Conservation (phyloP, 495 filamentous ascomycete species). For the Trichoderma gamsii region DNA sequence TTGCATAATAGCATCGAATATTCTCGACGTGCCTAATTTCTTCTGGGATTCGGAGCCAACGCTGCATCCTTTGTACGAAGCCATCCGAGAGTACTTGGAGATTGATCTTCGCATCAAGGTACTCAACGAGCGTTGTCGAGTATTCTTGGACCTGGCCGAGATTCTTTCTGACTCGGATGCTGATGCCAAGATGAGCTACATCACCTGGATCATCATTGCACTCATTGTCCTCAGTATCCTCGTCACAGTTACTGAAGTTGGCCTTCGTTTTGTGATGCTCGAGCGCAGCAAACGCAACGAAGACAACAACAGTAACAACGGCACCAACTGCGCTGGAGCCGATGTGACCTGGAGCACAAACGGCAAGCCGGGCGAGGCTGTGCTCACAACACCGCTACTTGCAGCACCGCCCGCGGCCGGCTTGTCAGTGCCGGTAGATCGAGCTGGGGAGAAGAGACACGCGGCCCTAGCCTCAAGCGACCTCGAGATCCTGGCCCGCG, state of each 20-base stretch:
- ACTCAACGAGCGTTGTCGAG: conserved; percentile 91
- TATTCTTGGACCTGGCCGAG: conserved; percentile 94
- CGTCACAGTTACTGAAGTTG: conserved; percentile 85
- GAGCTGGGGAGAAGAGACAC: not conserved
- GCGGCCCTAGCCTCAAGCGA: conserved; percentile 6
- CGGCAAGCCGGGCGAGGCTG: not conserved
- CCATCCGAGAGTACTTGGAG: conserved; percentile 95
- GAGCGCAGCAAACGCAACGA: conserved; percentile 30
- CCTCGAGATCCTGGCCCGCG: conserved; percentile 14
- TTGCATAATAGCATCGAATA: conserved; percentile 67
- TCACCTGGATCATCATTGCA: conserved; percentile 98
- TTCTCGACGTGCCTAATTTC: conserved; percentile 95
- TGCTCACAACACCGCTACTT: not conserved
- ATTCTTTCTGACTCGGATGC: conserved; percentile 89
- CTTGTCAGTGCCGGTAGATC: not conserved
- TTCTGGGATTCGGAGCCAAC: conserved; percentile 98
- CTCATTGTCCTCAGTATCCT: conserved; percentile 85
- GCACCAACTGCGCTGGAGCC: not conserved
- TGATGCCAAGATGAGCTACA: conserved; percentile 84
- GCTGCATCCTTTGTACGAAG: conserved; percentile 87
- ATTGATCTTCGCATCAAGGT: conserved; percentile 92
- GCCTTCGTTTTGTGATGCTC: conserved; percentile 78
- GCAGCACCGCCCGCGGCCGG: too few species aligned
- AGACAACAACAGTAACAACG: not conserved
- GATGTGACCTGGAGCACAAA: conserved; percentile 10